Evolutionary conservation across 352 stramenopile species (phyloP).

Genomic region (Globisporangium orthogonon): DNA sequence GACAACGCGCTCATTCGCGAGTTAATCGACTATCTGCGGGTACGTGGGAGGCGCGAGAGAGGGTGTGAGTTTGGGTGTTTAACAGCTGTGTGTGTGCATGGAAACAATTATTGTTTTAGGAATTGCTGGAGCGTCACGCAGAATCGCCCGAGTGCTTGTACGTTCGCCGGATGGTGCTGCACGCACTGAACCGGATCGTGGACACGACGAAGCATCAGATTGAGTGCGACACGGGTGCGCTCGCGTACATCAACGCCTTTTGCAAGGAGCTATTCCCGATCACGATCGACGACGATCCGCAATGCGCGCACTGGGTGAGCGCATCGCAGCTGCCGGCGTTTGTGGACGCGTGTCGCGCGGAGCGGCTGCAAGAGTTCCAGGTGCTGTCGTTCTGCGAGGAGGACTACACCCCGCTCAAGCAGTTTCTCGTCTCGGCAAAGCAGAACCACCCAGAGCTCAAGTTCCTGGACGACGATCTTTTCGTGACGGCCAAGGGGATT

Average conservation of each 20-base stretch:
- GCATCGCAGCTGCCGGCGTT: constrained; percentile 64
- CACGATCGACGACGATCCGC: constrained; percentile 53
- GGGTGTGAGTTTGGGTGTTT: not conserved
- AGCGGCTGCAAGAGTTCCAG: constrained; percentile 55
- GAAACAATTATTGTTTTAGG: constrained; percentile 7
- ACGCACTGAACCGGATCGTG: constrained; percentile 70
- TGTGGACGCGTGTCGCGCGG: constrained; percentile 51
- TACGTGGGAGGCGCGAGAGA: constrained; percentile 6
- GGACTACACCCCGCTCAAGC: constrained; percentile 61
- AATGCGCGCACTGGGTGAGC: constrained; percentile 68
- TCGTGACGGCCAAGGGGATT: constrained; percentile 52
- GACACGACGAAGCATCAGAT: constrained; percentile 72
- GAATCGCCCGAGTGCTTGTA: constrained; percentile 29
- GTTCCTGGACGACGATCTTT: constrained; percentile 76
- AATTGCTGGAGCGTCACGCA: constrained; percentile 22
- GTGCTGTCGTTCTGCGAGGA: constrained; percentile 54
- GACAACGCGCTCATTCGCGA: constrained; percentile 28
- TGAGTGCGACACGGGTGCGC: constrained; percentile 51
- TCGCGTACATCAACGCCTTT: constrained; percentile 57
- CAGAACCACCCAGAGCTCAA: constrained; percentile 46
- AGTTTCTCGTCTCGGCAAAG: constrained; percentile 67
- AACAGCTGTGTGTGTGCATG: not conserved
- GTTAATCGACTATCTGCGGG: constrained; percentile 48
- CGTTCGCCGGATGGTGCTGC: constrained; percentile 65
- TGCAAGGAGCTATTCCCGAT: constrained; percentile 62